Percentiles rank a stretch among this genome's conserved stretches.
Evolutionary conservation across 495 filamentous ascomycete genomes (phyloP).

Genomic region (Hamigera avellanea): DNA sequence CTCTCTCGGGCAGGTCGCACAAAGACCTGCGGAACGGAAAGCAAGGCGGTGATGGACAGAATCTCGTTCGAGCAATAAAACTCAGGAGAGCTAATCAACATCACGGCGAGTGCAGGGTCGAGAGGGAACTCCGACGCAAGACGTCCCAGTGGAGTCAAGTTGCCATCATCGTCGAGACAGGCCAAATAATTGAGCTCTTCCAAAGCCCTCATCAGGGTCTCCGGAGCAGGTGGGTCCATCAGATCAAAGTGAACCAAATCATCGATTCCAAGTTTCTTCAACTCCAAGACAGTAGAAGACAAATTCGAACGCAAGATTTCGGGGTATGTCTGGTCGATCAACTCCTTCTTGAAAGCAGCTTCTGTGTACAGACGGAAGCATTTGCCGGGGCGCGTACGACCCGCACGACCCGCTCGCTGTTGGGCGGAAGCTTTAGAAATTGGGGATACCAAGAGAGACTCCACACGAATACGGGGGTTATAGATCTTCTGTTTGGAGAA

Average conservation of each 20-base stretch:
- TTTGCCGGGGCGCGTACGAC: slow-evolving; percentile 94
- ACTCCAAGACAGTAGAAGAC: slow-evolving; percentile 83
- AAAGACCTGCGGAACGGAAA: slow-evolving; percentile 93
- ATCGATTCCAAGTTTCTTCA: slow-evolving; percentile 94
- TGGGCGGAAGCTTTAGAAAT: slow-evolving; percentile 99
- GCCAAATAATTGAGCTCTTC: slow-evolving; percentile 97
- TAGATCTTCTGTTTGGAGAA: slow-evolving; percentile 99
- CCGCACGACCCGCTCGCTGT: slow-evolving; percentile 94
- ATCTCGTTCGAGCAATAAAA: slow-evolving; percentile 99
- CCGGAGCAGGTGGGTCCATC: slow-evolving; percentile 96
- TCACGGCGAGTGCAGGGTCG: slow-evolving; percentile 89
- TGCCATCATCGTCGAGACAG: slow-evolving; percentile 92
- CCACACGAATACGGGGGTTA: slow-evolving; percentile 91
- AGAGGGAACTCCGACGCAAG: slow-evolving; percentile 93
- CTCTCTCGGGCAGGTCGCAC: slow-evolving; percentile 72
- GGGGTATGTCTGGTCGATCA: slow-evolving; percentile 93
- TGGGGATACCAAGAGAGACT: slow-evolving; percentile 88
- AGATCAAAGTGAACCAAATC: slow-evolving; percentile 97
- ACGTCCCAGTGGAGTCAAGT: slow-evolving; percentile 73
- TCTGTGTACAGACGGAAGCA: slow-evolving; percentile 98
- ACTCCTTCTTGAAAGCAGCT: slow-evolving; percentile 91
- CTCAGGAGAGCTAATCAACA: slow-evolving; percentile 94
- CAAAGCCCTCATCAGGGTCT: slow-evolving; percentile 96
- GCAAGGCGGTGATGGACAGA: slow-evolving; percentile 82
- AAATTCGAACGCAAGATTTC: slow-evolving; percentile 93